Evolutionary conservation across 2,329 filamentous ascomycete genomes (phyloP), one percentile per base, ranked within the genome.

Genomic region (Clarireedia sp.): DNA sequence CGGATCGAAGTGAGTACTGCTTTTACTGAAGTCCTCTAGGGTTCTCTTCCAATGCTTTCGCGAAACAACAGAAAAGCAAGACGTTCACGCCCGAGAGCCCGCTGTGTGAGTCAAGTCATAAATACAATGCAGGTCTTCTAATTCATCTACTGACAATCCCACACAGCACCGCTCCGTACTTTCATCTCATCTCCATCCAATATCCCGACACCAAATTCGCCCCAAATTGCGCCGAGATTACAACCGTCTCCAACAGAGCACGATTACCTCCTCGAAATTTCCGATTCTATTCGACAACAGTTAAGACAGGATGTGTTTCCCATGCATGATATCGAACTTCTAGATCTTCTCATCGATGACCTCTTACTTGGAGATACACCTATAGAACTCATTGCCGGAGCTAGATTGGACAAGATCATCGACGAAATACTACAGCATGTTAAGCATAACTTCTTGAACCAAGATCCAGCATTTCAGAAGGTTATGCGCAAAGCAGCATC

Each of bases 391-490:
- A 52, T 55, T 40, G 48, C 48, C 14, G 26, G 40, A 9, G 41
- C 54, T n/a, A 36, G 54, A 29, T 14, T 55, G 17, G 54, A 55
- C 24, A 62, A 63, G 33, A 56, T 64, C 16, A 33, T 65, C 1
- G 60, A 61, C 29, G 62, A 60, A 9, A 50, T 55, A 12, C 33
- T 65, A 23, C 36, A 36, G 14, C 49, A 58, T n/a, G 24, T 45
- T 2, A 41, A 41, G 19, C 23, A 48, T 17, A 51, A 46, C 38
- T 51, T 45, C 23, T 33, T 48, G 16, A 47, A 26, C 16, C 19
- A 37, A 21, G 55, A 50, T 4, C n/a, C 37, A 43, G 24, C 38
- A 33, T 47, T 53, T 9, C 36, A n/a, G 41, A 46, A 37, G 43
- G 17, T 59, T 45, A 37, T 52, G 38, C 24, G 48, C 6, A 57